Base-by-base conservation (phyloP, 805 yeast genomes). In the Candida morakotiae region DNA sequence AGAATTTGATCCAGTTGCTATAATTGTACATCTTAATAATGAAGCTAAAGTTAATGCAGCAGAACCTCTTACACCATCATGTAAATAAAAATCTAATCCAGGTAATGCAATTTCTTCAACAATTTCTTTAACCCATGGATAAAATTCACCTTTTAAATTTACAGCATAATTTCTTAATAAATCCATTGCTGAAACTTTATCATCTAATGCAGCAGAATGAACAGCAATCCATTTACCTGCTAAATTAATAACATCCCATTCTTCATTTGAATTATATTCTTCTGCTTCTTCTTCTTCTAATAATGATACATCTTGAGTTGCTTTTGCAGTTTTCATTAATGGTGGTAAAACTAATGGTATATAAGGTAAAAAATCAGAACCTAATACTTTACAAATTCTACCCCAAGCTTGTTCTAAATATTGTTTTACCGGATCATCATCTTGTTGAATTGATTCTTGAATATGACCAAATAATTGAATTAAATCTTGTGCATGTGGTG, bases 381-480 rank as follows among this genome's bases (percentile, higher is more conserved):
- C 95, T 27, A 91, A 69, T 35, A 91, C 77, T 48, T 83, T 75
- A 56, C 98, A 93, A 31, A 93, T 74, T 52, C 98, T 79, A 38
- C 93, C 87, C 98, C 98, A 93, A 31, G 95, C 96, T 56, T 87
- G 95, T 49, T 87, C 95, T 46, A 93, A 70, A 51, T 87, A 89
- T 32, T 86, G 75, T 49, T 77, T 84, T 13, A 93, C 83, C 11
- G 96, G 95, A 55, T 89, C 97, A 54, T 89, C 97, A n/a, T 74
- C 71, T 39, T 73, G 77, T 21, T 67, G 55, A 3, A 69, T 64
- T 19, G 70, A 60, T 38, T 71, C 69, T 64, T 93, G 98, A 44
- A 89, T 80, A 18, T 70, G 64, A 11, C 81, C 84, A 48, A 87
- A 81, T 18, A 85, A 64, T 47, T 77, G 77, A 35, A 88, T 81